Conservation (phyloP, 1,284 basidiomycete species). For the Polyporus tsugae region DNA sequence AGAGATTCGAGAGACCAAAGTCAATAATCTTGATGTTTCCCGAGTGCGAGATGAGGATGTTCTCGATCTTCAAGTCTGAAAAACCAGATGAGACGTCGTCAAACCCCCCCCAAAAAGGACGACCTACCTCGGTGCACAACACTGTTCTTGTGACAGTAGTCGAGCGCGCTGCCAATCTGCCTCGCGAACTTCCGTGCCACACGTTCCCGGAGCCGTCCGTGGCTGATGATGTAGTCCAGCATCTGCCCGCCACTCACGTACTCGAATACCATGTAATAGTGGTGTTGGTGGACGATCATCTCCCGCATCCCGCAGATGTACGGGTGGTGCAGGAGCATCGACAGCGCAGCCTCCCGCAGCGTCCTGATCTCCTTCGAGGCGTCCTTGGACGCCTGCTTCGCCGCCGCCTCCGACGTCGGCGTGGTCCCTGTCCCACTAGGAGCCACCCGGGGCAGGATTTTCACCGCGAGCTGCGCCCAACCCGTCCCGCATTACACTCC, state of each 20-base stretch:
- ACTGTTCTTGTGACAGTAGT: slow-evolving; percentile 97
- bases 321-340: slow-evolving; percentile 95
- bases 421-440: slow-evolving; percentile 58
- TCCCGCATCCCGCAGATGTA: slow-evolving; percentile 99
- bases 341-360: slow-evolving; percentile 93
- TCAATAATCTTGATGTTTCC: slow-evolving; percentile 99
- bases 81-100: neutral
- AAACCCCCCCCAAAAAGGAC: neutral
- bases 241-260: slow-evolving; percentile 99
- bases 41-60: slow-evolving; percentile 98
- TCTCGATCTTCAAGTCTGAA: slow-evolving; percentile 96
- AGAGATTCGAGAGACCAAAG: slow-evolving; percentile 98
- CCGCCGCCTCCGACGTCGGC: slow-evolving; percentile 63
- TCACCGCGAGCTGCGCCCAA: slow-evolving; percentile 87
- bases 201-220: slow-evolving; percentile 94
- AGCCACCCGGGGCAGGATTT: slow-evolving; percentile 91
- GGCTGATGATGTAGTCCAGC: slow-evolving; percentile 99
- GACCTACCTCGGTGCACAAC: slow-evolving; percentile 90
- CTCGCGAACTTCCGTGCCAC: slow-evolving; percentile 97
- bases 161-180: slow-evolving; percentile 95
- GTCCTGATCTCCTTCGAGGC: slow-evolving; percentile 96
- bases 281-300: slow-evolving; percentile 95
- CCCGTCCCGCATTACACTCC: slow-evolving; percentile 15
- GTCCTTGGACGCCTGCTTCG: slow-evolving; percentile 89
- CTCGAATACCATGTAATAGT: slow-evolving; percentile 99